Evolutionary conservation across 768 basidiomycete species (phyloP), one percentile per base, ranked within the genome.

Genomic region (Russula vinacea): DNA sequence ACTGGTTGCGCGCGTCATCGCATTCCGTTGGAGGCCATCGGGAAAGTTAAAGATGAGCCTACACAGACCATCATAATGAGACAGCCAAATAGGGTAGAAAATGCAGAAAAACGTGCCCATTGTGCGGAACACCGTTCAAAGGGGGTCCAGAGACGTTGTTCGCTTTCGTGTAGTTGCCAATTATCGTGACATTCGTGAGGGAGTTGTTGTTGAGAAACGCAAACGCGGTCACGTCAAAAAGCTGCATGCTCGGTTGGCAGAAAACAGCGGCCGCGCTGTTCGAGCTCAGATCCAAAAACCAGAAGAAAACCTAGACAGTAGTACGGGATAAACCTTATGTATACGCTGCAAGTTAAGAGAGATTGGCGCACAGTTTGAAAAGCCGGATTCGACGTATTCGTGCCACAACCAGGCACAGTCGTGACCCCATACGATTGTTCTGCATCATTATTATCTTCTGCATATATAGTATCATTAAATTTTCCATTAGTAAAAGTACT

Each of bases 121-220:
- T 89, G 71, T 79, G 87, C 4, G 82, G 76, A 50, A 71, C 73
- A n/a, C 81, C 81, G 47, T 76, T 71, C 47, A 80, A 71, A 10
- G 78, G 77, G 11, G 67, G 66, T 1, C 79, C 82, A 16, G 83
- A 81, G 22, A 87, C 79, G 64, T 84, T 86, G 61, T 85, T 86
- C 22, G 75, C 63, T 3, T 72, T 67, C 3, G 73, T 65, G 19
- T 74, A 74, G 22, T 71, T 70, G 11, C 70, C 71, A 47, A 72
- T 37, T n/a, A 66, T 57, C 7, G 69, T 72, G 14, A 84, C 82
- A 24, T 74, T 69, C 17, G 71, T 73, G 45, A 85, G 74, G 0
- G 75, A 72, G 24, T 76, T 73, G 39, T 80, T 78, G 60, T 75
- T 78, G 16, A 86, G 74, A 62, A 78, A 74, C 40, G 79, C 78